These are phyloP conservation scores for Pythium aristosporum DNA, from an alignment of 352 stramenopile genomes.

Conservation along the genomic window DNA sequence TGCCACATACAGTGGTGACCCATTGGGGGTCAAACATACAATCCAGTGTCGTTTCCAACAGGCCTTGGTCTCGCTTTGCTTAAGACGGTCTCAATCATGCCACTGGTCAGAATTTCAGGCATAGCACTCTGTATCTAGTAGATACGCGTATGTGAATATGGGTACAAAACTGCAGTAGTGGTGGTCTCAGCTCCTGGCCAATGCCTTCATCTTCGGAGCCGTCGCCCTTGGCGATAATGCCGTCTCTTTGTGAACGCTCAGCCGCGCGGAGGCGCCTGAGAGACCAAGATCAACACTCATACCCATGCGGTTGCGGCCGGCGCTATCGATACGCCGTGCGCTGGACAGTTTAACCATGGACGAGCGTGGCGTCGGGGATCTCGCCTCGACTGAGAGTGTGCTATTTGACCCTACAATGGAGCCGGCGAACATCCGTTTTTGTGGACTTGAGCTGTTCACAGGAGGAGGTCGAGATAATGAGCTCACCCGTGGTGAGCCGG, in stretches of 20 bases:
- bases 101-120: too few relatives aligned
- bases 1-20: too few relatives aligned
- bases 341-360: not conserved
- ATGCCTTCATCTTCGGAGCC: not conserved
- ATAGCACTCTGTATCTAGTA: not conserved
- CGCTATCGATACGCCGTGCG: too few relatives aligned
- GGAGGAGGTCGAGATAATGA: not conserved
- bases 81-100: too few relatives aligned
- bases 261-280: not conserved
- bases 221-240: not conserved
- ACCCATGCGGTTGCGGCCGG: not conserved
- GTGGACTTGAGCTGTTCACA: not conserved
- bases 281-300: not conserved
- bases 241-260: not conserved
- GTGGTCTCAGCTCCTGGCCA: not conserved
- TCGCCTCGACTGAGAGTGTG: not conserved
- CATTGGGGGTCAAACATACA: too few relatives aligned
- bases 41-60: too few relatives aligned
- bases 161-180: conserved; percentile 10
- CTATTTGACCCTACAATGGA: not conserved
- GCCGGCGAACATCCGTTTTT: conserved; percentile 1
- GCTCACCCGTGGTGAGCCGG: not conserved
- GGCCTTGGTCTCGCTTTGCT: too few relatives aligned
- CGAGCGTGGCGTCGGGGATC: not conserved
- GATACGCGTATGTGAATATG: not conserved